phyloP scores from a whole-genome alignment of 164 flowering plant species.

The Chimonanthus praecox region DNA sequence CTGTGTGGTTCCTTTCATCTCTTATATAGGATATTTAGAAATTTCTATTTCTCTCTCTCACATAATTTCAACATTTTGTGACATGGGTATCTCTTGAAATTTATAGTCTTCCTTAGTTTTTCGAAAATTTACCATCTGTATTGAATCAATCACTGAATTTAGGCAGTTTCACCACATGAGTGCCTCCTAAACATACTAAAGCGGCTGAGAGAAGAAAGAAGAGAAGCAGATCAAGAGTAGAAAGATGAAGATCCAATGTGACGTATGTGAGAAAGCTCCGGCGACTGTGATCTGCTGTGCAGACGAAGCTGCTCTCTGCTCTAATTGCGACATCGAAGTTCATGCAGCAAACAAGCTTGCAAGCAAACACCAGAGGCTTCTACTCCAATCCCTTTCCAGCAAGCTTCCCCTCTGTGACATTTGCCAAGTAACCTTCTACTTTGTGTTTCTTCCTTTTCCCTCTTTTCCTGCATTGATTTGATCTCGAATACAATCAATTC shows the following conservation, averaged over 20 bases:
- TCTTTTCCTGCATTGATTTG: no score
- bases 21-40: not conserved
- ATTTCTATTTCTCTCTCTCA: not conserved
- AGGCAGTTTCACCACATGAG: not conserved
- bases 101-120: not conserved
- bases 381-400: constrained; percentile 61
- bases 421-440: constrained; percentile 51
- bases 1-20: not conserved
- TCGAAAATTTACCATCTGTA: not conserved
- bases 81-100: constrained; percentile 9
- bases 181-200: not conserved
- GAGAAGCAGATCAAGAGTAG: constrained; percentile 1
- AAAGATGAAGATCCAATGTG: constrained; percentile 93
- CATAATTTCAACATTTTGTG: not conserved
- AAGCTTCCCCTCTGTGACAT: constrained; percentile 90
- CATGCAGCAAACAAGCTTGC: constrained; percentile 97
- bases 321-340: constrained; percentile 77
- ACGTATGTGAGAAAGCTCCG: constrained; percentile 90
- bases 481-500: no score
- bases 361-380: constrained; percentile 96
- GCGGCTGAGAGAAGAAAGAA: not conserved
- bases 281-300: constrained; percentile 97
- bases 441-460: not conserved
- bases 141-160: not conserved
- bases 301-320: constrained; percentile 93